Evolutionary conservation across 176 grass and related monocot species (phyloP), one percentile per base, ranked within the genome.

Genomic region (Pontederia crassipes): DNA sequence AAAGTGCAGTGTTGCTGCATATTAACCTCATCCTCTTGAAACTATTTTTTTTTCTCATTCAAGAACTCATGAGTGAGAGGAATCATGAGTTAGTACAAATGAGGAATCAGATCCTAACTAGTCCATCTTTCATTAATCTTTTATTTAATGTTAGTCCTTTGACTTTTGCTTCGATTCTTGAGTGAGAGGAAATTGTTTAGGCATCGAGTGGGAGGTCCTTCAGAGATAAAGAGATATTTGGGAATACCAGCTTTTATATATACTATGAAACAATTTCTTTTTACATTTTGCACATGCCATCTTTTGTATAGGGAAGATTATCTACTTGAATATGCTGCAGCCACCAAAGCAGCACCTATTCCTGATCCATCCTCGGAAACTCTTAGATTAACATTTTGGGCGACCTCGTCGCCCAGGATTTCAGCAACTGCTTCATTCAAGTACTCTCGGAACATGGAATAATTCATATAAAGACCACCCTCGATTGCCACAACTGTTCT

Each of bases 291-390:
- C 58, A 60, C 28, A 60, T 24, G 32, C 27, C 13, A 28, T 32
- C 15, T 15, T 29, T 8, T 60, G 12, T 60, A 32, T 60, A 60
- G 20, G 58, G 28, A 32, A 32, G 3, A 29, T 53, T 66, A 66
- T 40, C 27, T 8, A 53, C 52, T 66, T 32, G 86, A 85, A 48
- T 90, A 78, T 54, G 87, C 71, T 57, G 92, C 92, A 7, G 81
- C 92, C 27, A 96, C 77, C 10, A 90, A 70, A 14, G 92, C 92
- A 15, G 87, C 92, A n/a, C 92, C 92, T 8, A 87, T 48, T 13
- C 92, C 92, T 2, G 87, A 96, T 32, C 92, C 92, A 17, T 96
- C 92, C 32, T 85, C 83, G 2, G 81, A 68, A 49, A 79, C 79
- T 66, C 68, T 85, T 14, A 96, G 75, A 0, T 20, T 17, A 55